Evolutionary conservation across 148 eudicot genomes (phyloP), one percentile per base, ranked within the genome.

Genomic region (Selenicereus undatus): DNA sequence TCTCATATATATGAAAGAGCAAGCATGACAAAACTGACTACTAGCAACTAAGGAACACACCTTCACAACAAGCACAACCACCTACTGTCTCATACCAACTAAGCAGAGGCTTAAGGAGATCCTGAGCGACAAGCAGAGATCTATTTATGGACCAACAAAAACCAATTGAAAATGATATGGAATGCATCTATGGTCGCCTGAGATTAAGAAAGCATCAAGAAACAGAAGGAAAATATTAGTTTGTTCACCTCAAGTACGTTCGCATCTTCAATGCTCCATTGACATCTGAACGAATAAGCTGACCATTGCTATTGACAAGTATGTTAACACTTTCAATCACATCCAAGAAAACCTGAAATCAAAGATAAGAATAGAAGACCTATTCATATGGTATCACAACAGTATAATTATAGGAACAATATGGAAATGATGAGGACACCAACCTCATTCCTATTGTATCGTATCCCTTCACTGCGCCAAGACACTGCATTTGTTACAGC

Each of bases 401-500:
- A 32, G 1, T n/a, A 84, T 7, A 21, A 74, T 17, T 66, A 16
- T 45, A 64, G 64, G 45, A 60, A 43, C 29, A 21, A 35, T 20
- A 39, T 35, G 35, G 26, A 14, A 70, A 48, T 26, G 73, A 75
- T 2, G 52, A 42, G 16, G 7, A 18, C 24, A 66, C 0, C 39
- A 2, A 93, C 99, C 87, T 93, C 99, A 89, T 96, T 96, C 82
- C 88, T 96, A 71, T 91, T 96, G 87, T 96, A 96, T 8, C 74
- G 82, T 84, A 96, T 83, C 74, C 99, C 99, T 88, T 96, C 99
- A 85, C 99, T 96, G 45, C 99, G 97, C 99, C 99, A 96, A 45
- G 99, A 96, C 75, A 96, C 99, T 8, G 99, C 99, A 89, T 96
- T 96, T 75, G 99, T 96, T 17, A 96, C 99, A 70, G 99, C 99